Conservation (phyloP, 2,329 filamentous ascomycete species). For the Pezicula carpinea region DNA sequence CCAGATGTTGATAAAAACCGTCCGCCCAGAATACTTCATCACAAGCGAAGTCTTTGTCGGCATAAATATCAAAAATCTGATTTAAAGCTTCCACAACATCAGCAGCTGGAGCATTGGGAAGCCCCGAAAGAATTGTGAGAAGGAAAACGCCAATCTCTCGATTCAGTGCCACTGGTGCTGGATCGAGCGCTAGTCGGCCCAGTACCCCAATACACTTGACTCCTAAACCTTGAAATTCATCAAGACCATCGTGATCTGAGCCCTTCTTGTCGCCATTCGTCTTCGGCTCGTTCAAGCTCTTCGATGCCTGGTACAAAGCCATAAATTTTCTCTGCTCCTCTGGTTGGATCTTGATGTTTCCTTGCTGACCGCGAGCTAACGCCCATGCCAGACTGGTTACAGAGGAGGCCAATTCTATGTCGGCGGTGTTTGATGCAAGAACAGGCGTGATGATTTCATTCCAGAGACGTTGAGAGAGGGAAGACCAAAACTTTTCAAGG, state of each 20-base stretch:
- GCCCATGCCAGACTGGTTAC: constrained; percentile 64
- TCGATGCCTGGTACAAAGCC: constrained; percentile 57
- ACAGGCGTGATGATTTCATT: constrained; percentile 49
- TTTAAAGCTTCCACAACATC: constrained; percentile 61
- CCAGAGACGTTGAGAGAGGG: constrained; percentile 53
- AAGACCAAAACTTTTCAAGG: constrained; percentile 50
- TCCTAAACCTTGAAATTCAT: constrained; percentile 56
- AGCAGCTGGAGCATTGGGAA: constrained; percentile 49
- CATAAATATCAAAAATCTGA: constrained; percentile 64
- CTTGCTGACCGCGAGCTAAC: constrained; percentile 50
- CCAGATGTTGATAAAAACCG: constrained; percentile 53
- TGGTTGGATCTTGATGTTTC: constrained; percentile 41
- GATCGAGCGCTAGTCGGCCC: constrained; percentile 55
- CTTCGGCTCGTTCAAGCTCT: constrained; percentile 27
- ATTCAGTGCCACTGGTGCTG: constrained; percentile 49
- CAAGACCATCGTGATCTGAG: constrained; percentile 28
- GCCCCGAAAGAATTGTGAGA: constrained; percentile 45
- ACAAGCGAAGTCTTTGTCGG: constrained; percentile 52
- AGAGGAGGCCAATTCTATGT: constrained; percentile 57
- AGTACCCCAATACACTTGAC: constrained; percentile 65
- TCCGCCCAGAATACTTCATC: constrained; percentile 64
- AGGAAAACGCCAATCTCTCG: constrained; percentile 61
- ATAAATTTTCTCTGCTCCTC: constrained; percentile 61
- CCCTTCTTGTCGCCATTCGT: constrained; percentile 12
- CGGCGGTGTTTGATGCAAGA: constrained; percentile 55